These are phyloP conservation scores for Cinchona pubescens DNA, from an alignment of 257 asterid species.

Conservation along the genomic window DNA sequence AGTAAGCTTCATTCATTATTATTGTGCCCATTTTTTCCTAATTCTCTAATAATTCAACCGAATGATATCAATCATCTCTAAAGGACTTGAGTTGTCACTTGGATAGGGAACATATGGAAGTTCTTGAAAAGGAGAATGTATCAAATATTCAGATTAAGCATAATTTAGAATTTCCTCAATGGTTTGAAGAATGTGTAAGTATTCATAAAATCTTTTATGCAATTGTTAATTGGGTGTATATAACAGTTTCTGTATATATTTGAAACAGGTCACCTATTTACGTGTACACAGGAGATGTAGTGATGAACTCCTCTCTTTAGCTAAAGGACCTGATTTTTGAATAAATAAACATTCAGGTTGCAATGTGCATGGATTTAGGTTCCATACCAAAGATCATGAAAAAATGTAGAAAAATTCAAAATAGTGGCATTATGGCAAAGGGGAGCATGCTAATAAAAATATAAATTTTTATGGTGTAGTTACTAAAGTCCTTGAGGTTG, in stretches of 20 bases:
- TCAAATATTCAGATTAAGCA: no score
- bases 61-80: no score
- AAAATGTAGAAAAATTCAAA: neutral
- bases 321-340: neutral
- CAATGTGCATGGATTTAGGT: neutral
- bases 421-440: neutral
- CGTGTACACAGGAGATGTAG: neutral
- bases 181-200: neutral
- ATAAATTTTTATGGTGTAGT: neutral
- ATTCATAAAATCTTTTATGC: no score
- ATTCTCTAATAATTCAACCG: neutral
- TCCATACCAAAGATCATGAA: neutral
- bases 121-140: no score
- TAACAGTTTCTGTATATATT: no score
- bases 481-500: neutral
- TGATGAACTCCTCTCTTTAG: neutral
- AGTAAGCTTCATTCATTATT: neutral
- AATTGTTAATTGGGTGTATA: neutral
- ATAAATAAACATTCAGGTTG: neutral
- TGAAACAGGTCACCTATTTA: neutral
- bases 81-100: neutral
- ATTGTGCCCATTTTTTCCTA: neutral
- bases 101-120: no score
- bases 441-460: neutral
- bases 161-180: no score